Percentiles rank a stretch among this genome's conserved stretches.
Evolutionary conservation across 2,329 filamentous ascomycete genomes (phyloP).

Genomic region (Kalmusia sp.): DNA sequence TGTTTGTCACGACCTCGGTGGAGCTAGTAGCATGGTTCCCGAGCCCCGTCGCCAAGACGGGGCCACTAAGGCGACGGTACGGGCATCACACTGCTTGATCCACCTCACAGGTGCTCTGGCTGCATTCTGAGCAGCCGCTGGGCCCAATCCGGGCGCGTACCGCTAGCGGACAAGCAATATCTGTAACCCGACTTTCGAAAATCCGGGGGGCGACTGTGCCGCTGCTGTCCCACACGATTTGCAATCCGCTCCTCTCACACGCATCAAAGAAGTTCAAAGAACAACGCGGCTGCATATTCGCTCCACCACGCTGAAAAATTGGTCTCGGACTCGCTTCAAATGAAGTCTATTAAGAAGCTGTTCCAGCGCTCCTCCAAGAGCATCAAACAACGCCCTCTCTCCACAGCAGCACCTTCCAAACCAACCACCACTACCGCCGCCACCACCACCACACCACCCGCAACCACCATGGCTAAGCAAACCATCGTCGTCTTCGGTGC

Average conservation of each 20-base stretch:
- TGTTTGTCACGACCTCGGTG: too few relatives aligned
- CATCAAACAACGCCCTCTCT: conserved; percentile 5
- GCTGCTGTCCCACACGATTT: background rate
- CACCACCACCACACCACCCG: background rate
- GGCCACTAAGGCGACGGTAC: too few relatives aligned
- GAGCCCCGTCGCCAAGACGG: too few relatives aligned
- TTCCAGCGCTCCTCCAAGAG: conserved; percentile 3
- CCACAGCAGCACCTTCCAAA: conserved; percentile 3
- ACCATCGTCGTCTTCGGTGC: conserved; percentile 50
- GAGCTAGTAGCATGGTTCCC: too few relatives aligned
- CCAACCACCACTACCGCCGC: background rate
- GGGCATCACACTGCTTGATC: too few relatives aligned
- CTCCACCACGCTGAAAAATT: conserved; percentile 9
- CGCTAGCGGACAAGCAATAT: too few relatives aligned
- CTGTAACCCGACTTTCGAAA: too few relatives aligned
- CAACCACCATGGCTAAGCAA: conserved; percentile 8
- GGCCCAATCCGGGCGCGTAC: conserved; percentile 2
- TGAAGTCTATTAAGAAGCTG: conserved; percentile 6
- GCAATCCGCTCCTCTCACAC: background rate
- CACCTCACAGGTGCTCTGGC: too few relatives aligned
- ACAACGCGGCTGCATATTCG: conserved; percentile 4
- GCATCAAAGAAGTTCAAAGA: conserved; percentile 1
- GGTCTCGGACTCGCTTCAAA: background rate
- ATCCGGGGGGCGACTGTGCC: too few relatives aligned
- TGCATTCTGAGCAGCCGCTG: too few relatives aligned